Evolutionary conservation across 177 flowering plant genomes (phyloP), one percentile per base, ranked within the genome.

Genomic region (Vitis hybrid): DNA sequence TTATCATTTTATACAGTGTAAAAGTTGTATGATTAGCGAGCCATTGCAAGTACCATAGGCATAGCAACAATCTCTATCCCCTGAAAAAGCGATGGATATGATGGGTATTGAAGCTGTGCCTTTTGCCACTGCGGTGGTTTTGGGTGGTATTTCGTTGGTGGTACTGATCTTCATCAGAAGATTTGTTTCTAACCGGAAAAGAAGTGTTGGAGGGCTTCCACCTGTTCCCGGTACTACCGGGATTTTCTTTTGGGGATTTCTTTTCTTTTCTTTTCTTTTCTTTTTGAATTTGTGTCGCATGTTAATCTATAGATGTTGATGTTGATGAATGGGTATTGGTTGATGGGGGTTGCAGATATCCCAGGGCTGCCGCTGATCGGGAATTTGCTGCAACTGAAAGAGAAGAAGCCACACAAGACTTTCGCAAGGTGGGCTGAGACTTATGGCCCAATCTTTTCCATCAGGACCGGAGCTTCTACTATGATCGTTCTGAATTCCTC

Each of bases 331-430:
- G 63, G n/a, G 14, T 9, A 11, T 57, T 61, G 12, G 10, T 18
- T n/a, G 44, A 3, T 18, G 38, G 49, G 11, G n/a, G 50, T 51
- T 84, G 87, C 79, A 92, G 99, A 58, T 71, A 86, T 93, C 60
- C 96, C 97, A 47, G 99, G 99, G 44, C 70, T 92, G 47, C 98
- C 99, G 52, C 65, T 93, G 79, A 59, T 95, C 13, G 99, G 99
- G 72, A 95, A 93, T 76, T 73, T 95, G 81, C 83, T 87, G 76
- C 95, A 94, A 71, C 65, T 94, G 80, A 93, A 80, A 74, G 95
- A 88, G 80, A 93, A 94, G 88, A 93, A 90, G 71, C 99, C 99
- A 2, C 80, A 90, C 86, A 84, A 82, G 81, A 94, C 96, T 6
- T 95, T 95, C 62, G 61, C 88, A 0, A 86, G 69, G 59, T 90